Evolutionary conservation across 2,329 filamentous ascomycete species (phyloP), one percentile per base, ranked within the genome.

Genomic region (Aspergillus nomiae): DNA sequence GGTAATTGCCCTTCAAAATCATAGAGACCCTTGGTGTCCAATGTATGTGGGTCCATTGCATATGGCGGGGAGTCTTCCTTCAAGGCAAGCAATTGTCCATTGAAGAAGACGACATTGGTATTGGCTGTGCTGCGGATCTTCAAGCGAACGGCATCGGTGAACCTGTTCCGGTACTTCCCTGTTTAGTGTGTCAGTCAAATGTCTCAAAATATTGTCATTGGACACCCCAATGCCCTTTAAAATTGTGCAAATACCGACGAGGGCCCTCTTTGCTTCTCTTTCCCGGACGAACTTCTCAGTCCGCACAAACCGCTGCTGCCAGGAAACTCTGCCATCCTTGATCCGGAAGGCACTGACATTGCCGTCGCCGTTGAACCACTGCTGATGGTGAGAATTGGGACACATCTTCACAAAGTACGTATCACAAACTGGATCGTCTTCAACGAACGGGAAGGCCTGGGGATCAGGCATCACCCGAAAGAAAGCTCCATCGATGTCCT

Each of bases 51-150:
- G 59, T 86, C 78, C 56, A 83, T 78, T 0, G 83, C 82, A 64
- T 79, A 85, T 0, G 84, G 84, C 2, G 84, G 85, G 3, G 83
- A 80, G 30, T 81, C 80, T 2, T 85, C 81, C 67, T 88, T 88
- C 58, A 88, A 68, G 54, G 70, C 70, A 0, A 72, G 56, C 1
- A 72, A 38, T 6, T 84, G 80, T 0, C 85, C 85, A 9, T 84
- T 76, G 82, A 84, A 88, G 68, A 84, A 86, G 1, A 85, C 77
- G n/a, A 88, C 76, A 61, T 89, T 88, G 1, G 86, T 88, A 65
- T 89, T 88, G 3, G 83, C 78, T 0, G 79, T 80, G 19, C 66
- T 76, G 45, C 72, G 70, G 12, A 77, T 61, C 28, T 72, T 70
- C 54, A 74, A 72, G 55, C 75, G 68, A 16, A 78, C 74, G 1